Percentiles rank a stretch among this genome's conserved stretches.
These are phyloP conservation scores for Trichoderma erinaceum DNA, from an alignment of 495 filamentous ascomycete genomes.

Conservation along the genomic window DNA sequence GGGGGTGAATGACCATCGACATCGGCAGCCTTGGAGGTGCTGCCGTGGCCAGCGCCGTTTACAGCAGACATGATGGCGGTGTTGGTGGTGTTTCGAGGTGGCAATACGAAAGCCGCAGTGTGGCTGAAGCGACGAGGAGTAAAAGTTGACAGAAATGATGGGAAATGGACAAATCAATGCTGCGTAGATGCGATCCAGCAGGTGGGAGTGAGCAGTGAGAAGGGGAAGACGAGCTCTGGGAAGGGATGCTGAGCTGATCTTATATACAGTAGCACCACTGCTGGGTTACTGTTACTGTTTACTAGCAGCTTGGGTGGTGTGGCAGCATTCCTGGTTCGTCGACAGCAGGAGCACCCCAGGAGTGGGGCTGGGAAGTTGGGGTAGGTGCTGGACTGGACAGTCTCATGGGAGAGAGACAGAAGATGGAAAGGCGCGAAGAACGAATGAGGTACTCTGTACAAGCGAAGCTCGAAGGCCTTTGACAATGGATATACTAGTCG, in stretches of 20 bases:
- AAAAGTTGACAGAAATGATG: not conserved
- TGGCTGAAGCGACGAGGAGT: not conserved
- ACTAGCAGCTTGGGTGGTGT: not conserved
- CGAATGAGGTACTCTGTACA: too few species aligned
- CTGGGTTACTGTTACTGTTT: not conserved
- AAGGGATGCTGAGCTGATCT: not conserved
- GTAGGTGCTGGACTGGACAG: too few species aligned
- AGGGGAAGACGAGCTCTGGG: not conserved
- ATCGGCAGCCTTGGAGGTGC: slow-evolving; percentile 12
- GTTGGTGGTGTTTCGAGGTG: not conserved
- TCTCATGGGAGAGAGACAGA: too few species aligned
- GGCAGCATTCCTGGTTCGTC: not conserved
- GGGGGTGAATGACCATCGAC: not conserved
- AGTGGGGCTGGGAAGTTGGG: not conserved
- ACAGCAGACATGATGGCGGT: slow-evolving; percentile 9
- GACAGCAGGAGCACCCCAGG: not conserved
- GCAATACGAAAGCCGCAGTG: not conserved
- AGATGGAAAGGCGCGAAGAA: too few species aligned
- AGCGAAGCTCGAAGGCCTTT: too few species aligned
- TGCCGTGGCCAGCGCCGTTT: slow-evolving; percentile 7
- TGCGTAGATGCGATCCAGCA: not conserved
- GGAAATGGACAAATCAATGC: not conserved
- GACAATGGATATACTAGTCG: too few species aligned
- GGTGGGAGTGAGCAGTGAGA: not conserved
- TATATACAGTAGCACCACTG: not conserved